Conservation (phyloP, 192 early-diverging fungal genomes). For the Entophlyctis luteolus region DNA sequence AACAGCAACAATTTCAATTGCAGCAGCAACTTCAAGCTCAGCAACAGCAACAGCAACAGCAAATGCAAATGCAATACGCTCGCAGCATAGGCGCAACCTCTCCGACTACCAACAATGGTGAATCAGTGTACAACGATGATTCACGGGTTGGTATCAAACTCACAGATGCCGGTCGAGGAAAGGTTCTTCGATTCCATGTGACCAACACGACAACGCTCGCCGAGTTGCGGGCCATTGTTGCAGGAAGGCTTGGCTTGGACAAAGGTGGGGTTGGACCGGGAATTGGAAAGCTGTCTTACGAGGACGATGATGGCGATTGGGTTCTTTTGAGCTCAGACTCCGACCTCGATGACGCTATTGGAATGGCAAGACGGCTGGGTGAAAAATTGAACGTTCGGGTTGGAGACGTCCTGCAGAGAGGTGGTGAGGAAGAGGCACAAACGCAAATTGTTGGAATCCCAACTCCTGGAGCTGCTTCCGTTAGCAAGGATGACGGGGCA, state of each 20-base stretch:
- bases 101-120: not conserved
- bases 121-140: not conserved
- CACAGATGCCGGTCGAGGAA: constrained; percentile 15
- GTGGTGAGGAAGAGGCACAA: too few species aligned
- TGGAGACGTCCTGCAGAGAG: not conserved
- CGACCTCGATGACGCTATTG: constrained; percentile 82
- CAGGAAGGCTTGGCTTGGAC: not conserved
- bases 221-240: not conserved
- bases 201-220: not conserved
- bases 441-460: constrained; percentile 64
- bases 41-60: not conserved
- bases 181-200: constrained; percentile 32
- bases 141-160: constrained; percentile 30
- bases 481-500: not conserved
- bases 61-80: not conserved
- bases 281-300: constrained; percentile 51
- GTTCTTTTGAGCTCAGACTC: constrained; percentile 75
- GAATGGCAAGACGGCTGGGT: constrained; percentile 71
- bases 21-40: not conserved
- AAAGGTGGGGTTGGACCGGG: not conserved
- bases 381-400: constrained; percentile 31
- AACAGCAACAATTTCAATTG: not conserved
- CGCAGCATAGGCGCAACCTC: not conserved
- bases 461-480: not conserved
- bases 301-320: constrained; percentile 92